Evolutionary conservation across 345 rosid genomes (phyloP), one percentile per base, ranked within the genome.

Genomic region (Arabis hirsuta): DNA sequence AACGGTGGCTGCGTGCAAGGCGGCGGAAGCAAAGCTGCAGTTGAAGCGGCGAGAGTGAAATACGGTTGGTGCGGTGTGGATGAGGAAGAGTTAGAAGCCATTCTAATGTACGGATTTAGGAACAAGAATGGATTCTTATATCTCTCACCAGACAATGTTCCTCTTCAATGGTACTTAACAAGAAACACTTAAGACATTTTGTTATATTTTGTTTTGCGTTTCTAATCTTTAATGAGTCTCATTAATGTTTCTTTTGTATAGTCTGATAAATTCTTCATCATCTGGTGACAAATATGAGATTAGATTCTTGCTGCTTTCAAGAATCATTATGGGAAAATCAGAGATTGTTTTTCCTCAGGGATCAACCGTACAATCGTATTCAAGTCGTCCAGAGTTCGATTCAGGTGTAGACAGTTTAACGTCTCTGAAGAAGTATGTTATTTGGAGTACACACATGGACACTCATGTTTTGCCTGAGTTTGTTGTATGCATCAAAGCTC

Each of bases 391-490:
- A 3, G 85, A 85, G 69, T 88, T 81, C n/a, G 93, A 92, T 81
- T 80, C 84, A 0, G 96, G 96, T 42, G 81, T 90, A 0, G 96
- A 92, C 61, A 65, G 65, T 27, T 48, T 84, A 2, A 19, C 53
- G 2, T 61, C 79, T 50, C 89, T 91, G 0, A 90, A 65, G 51
- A 86, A 69, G 80, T 88, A 79, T 73, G 80, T 90, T 10, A 61
- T 92, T 7, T 88, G 98, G 96, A 84, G 82, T 51, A 82, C 83
- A 26, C 77, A 82, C 67, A 72, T 85, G 86, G 90, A 92, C 68
- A 80, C 86, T 50, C 90, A 87, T 64, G 78, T 92, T 73, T 77
- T 84, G 69, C 92, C 91, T 0, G 88, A 88, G 69, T 87, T 73
- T 64, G 46, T 87, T 3, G 55, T 92, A 14, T 85, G 85, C 78